These are phyloP conservation scores for Calonectria pseudoreteaudii DNA, from an alignment of 2,329 filamentous ascomycete genomes.

Conservation along the genomic window DNA sequence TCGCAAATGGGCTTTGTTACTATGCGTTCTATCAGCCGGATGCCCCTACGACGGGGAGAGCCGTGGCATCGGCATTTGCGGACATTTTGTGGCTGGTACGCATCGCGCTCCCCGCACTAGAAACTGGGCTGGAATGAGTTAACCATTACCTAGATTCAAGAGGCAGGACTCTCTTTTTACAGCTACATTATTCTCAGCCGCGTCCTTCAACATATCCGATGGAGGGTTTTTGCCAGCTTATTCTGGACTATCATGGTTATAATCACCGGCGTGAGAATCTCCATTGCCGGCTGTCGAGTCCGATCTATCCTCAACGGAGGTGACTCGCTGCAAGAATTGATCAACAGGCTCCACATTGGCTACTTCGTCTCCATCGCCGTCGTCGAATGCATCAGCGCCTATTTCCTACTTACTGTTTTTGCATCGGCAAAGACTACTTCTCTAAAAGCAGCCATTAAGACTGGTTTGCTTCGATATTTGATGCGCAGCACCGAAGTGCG, in stretches of 20 bases:
- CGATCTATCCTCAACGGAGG: slow-evolving; percentile 43
- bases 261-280: slow-evolving; percentile 61
- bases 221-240: slow-evolving; percentile 60
- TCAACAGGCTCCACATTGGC: slow-evolving; percentile 54
- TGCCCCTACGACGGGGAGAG: slow-evolving; percentile 39
- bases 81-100: slow-evolving; percentile 56
- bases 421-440: slow-evolving; percentile 45
- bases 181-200: slow-evolving; percentile 65
- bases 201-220: slow-evolving; percentile 57
- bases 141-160: slow-evolving; percentile 51
- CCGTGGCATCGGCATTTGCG: slow-evolving; percentile 52
- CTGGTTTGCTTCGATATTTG: slow-evolving; percentile 53
- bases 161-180: slow-evolving; percentile 58
- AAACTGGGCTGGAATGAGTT: neutral
- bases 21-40: slow-evolving; percentile 52
- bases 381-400: slow-evolving; percentile 53
- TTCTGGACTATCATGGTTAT: slow-evolving; percentile 69
- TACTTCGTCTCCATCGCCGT: slow-evolving; percentile 57
- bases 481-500: slow-evolving; percentile 55
- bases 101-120: neutral
- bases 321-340: slow-evolving; percentile 41
- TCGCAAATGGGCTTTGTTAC: slow-evolving; percentile 58
- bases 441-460: slow-evolving; percentile 44
- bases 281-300: slow-evolving; percentile 49
- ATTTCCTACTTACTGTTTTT: slow-evolving; percentile 54